These are phyloP conservation scores for Pythium dissotocum DNA, from an alignment of 352 stramenopile species.

Conservation along the genomic window DNA sequence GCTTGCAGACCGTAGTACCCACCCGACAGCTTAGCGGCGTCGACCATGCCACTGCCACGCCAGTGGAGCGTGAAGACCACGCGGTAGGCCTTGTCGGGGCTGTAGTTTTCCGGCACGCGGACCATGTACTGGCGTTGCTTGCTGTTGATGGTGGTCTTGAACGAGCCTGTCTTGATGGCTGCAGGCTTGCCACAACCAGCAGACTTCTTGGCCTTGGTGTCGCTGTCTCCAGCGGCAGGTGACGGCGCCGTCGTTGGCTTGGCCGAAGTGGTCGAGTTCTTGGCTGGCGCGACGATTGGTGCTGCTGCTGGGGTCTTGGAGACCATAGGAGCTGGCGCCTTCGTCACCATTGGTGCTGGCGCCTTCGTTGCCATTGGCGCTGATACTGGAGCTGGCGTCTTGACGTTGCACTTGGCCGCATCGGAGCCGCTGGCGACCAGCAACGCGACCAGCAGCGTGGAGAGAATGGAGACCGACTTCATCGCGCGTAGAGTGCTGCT, in stretches of 20 bases:
- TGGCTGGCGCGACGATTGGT: neutral
- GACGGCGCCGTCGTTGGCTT: neutral
- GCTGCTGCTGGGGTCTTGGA: neutral
- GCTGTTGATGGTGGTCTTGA: conserved; percentile 30
- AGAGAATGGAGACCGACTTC: neutral
- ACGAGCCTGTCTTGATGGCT: conserved; percentile 16
- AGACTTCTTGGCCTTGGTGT: neutral
- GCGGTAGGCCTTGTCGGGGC: conserved; percentile 20
- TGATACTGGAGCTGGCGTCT: neutral
- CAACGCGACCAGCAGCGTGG: neutral
- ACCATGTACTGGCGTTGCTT: conserved; percentile 33
- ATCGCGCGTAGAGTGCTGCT: neutral
- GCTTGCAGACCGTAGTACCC: conserved; percentile 28
- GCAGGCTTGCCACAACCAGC: conserved; percentile 10
- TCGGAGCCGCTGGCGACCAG: neutral
- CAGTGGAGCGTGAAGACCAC: conserved; percentile 36
- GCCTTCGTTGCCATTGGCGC: neutral
- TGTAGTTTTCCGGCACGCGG: conserved; percentile 32
- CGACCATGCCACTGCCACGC: conserved; percentile 28
- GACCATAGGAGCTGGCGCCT: neutral
- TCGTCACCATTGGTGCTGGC: neutral
- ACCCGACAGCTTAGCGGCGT: conserved; percentile 30
- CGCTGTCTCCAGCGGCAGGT: neutral
- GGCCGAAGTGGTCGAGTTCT: neutral
- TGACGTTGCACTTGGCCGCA: neutral